These are phyloP conservation scores for Solanum chacoense DNA, from an alignment of 305 asterid genomes.

Conservation along the genomic window DNA sequence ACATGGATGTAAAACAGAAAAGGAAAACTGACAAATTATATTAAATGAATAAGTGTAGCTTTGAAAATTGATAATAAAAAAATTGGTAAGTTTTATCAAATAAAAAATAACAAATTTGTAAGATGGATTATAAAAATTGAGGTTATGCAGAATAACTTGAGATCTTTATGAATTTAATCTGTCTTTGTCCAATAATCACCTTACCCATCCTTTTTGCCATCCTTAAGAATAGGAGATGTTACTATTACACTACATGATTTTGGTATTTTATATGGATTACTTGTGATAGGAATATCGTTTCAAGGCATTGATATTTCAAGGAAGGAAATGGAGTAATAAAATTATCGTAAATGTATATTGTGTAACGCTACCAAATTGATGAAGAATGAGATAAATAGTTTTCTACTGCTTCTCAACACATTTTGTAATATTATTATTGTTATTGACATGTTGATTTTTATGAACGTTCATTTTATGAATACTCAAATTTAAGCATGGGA, in stretches of 20 bases:
- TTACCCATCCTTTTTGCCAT: neutral
- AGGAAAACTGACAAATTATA: neutral
- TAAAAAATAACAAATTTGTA: neutral
- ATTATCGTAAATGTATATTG: no score
- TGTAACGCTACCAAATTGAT: neutral
- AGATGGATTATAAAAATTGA: no score
- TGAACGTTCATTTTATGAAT: neutral
- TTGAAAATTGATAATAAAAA: neutral
- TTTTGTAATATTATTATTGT: no score
- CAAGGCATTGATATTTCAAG: neutral
- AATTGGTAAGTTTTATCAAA: neutral
- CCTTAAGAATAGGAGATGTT: neutral
- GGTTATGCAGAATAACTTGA: neutral
- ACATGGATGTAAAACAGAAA: neutral
- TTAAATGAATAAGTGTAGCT: neutral
- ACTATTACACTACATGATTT: neutral
- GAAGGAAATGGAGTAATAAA: neutral
- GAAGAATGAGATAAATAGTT: neutral
- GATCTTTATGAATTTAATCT: neutral
- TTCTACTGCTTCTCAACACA: neutral
- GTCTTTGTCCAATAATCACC: neutral
- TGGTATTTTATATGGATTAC: neutral
- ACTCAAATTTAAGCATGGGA: neutral
- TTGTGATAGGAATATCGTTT: neutral
- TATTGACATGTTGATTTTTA: neutral